phyloP scores from a whole-genome alignment of 495 filamentous ascomycete species.

The Mytilinidion resinicola region DNA sequence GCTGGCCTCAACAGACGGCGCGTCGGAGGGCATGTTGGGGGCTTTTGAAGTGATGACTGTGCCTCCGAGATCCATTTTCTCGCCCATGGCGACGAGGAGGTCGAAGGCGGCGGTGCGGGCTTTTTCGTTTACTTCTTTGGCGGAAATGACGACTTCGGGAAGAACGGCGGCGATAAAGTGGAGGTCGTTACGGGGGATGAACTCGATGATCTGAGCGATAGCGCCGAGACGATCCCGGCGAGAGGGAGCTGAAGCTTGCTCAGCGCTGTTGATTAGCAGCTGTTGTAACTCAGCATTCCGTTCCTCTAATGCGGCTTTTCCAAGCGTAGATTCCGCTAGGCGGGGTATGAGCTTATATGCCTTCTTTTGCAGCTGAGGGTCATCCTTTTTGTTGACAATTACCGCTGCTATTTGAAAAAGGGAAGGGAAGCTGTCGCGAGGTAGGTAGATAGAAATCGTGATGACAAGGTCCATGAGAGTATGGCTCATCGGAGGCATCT shows the following conservation, averaged over 20 bases:
- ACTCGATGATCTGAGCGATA: conserved; percentile 68
- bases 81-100: conserved; percentile 79
- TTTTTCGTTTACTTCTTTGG: conserved; percentile 95
- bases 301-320: conserved; percentile 61
- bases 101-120: conserved; percentile 84
- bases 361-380: conserved; percentile 98
- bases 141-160: conserved; percentile 86
- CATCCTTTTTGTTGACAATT: conserved; percentile 67
- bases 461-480: conserved; percentile 95
- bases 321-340: conserved; percentile 70
- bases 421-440: conserved; percentile 67
- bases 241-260: conserved; percentile 77
- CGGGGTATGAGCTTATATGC: conserved; percentile 95
- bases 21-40: conserved; percentile 71
- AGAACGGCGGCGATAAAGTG: conserved; percentile 90
- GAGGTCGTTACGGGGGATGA: conserved; percentile 65
- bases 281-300: conserved; percentile 69
- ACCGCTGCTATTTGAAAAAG: conserved; percentile 78
- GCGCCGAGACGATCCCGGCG: conserved; percentile 74
- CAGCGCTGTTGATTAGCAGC: conserved; percentile 66
- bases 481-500: conserved; percentile 88
- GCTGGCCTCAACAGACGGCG: conserved; percentile 66
- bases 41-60: conserved; percentile 77
- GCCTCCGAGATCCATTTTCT: conserved; percentile 69
- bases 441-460: conserved; percentile 88